phyloP scores from a whole-genome alignment of 208 protist species.

The Leptomonas pyrrhocoris region DNA sequence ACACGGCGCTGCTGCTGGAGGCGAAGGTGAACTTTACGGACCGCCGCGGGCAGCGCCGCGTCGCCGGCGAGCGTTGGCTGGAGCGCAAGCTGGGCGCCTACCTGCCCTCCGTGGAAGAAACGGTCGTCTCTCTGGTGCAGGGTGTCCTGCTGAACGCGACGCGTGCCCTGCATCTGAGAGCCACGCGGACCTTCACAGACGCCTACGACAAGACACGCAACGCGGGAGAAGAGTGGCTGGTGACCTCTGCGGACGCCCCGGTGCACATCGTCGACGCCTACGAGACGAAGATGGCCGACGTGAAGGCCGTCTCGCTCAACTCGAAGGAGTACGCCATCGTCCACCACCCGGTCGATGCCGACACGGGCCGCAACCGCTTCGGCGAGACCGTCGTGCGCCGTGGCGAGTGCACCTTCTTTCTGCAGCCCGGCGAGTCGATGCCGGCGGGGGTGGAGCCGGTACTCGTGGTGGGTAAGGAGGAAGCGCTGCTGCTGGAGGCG shows the following conservation, averaged over 20 bases:
- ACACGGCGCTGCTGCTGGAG: constrained; percentile 86
- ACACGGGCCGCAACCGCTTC: constrained; percentile 66
- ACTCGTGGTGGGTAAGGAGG: constrained; percentile 89
- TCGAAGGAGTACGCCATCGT: constrained; percentile 94
- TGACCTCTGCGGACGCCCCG: constrained; percentile 83
- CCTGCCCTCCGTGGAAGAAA: constrained; percentile 87
- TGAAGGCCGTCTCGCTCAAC: constrained; percentile 83
- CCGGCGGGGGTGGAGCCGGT: constrained; percentile 82
- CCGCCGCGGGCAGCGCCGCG: constrained; percentile 50
- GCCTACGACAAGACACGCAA: constrained; percentile 74
- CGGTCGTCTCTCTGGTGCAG: constrained; percentile 68
- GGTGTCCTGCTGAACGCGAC: constrained; percentile 81
- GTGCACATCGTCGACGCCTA: constrained; percentile 88
- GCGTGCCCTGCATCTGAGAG: constrained; percentile 83
- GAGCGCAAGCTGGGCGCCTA: constrained; percentile 83
- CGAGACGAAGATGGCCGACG: constrained; percentile 75
- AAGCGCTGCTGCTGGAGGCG: constrained; percentile 94
- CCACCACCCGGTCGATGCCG: constrained; percentile 80
- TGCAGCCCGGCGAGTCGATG: constrained; percentile 94
- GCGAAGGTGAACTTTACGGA: constrained; percentile 83
- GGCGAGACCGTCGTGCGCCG: constrained; percentile 86
- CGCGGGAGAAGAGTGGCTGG: constrained; percentile 87
- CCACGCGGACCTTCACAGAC: constrained; percentile 81
- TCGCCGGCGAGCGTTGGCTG: constrained; percentile 92
- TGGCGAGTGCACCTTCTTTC: constrained; percentile 94